Evolutionary conservation across 1,284 basidiomycete species (phyloP).

Genomic region (Melanopsichium pennsylvanicum): DNA sequence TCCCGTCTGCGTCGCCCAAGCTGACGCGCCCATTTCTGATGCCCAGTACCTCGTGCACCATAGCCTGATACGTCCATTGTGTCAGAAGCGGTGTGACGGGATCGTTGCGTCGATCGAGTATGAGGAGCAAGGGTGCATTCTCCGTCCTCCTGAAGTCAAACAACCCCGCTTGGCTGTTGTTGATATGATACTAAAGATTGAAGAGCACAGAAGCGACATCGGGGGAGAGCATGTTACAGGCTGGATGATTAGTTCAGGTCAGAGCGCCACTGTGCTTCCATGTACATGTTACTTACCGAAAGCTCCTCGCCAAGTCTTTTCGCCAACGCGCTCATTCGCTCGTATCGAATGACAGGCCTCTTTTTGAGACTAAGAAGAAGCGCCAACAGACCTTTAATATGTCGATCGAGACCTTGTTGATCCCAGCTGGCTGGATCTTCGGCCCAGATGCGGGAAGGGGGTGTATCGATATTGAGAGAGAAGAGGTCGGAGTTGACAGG

Average conservation of each 20-base stretch:
- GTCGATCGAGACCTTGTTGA: conserved; percentile 77
- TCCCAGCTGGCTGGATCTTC: conserved; percentile 73
- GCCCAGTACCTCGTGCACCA: conserved; percentile 95
- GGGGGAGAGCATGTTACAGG: too few species aligned
- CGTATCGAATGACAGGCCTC: conserved; percentile 91
- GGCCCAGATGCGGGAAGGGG: conserved; percentile 73
- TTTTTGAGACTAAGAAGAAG: conserved; percentile 94
- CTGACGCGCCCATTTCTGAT: conserved; percentile 94
- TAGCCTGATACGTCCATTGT: conserved; percentile 99
- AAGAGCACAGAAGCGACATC: neutral
- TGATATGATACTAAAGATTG: conserved; percentile 62
- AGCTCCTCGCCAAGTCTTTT: conserved; percentile 87
- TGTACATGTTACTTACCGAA: conserved; percentile 71
- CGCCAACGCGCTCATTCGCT: conserved; percentile 89
- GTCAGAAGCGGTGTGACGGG: conserved; percentile 96
- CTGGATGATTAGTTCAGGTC: too few species aligned
- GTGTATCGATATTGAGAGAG: conserved; percentile 72
- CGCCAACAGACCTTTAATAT: conserved; percentile 83
- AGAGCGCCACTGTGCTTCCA: too few species aligned
- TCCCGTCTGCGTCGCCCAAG: conserved; percentile 82
- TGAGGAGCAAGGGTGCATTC: conserved; percentile 69
- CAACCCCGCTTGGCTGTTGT: conserved; percentile 58
- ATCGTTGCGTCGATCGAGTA: conserved; percentile 88
- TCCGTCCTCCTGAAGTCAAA: conserved; percentile 71
- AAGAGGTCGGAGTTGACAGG: conserved; percentile 78